Base-by-base conservation (phyloP, 176 grass and related monocot species). In the Areca catechu region DNA sequence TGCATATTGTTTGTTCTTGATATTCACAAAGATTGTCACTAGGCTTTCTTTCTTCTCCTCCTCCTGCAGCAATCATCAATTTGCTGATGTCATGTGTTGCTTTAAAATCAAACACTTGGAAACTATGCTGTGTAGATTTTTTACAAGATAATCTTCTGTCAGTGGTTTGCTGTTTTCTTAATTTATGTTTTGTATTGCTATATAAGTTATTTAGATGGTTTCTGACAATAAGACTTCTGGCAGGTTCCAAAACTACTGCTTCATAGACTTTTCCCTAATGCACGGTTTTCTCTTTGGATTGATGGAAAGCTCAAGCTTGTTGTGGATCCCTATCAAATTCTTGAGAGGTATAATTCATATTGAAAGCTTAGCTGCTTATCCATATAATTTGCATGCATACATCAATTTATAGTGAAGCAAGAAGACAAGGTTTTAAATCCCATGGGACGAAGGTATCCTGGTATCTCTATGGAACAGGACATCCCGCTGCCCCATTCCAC, bases 221-320 rank as follows among this genome's bases (percentile, higher is more conserved):
- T 20, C 48, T 65, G 12, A 65, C 49, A 4, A 3, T 19, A 19
- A 29, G 12, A 55, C 18, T 15, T 23, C 50, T 53, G 15, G 15
- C 58, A 72, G 70, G 58, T 72, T 22, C 70, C 70, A 47, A 72
- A 72, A 54, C 70, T 72, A 47, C 23, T 72, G 25, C 70, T 72
- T 16, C 70, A 72, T 54, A 62, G 70, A 34, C 58, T 72, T 62
- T 72, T 72, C 17, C 70, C 70, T 25, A 72, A 72, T 62, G 70
- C 16, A 16, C 58, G 58, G 25, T 72, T 37, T 53, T 72, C 70
- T 72, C 23, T 72, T 72, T 72, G 70, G 70, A 62, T 72, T 54
- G 70, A 72, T 54, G 70, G 70, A 61, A 72, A 72, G 27, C 70
- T 72, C 54, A 50, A 72, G 70, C 70, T 72, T 54, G 58, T 62